Evolutionary conservation across 441 rosid species (phyloP), one percentile per base, ranked within the genome.

Genomic region (Croton setiger): DNA sequence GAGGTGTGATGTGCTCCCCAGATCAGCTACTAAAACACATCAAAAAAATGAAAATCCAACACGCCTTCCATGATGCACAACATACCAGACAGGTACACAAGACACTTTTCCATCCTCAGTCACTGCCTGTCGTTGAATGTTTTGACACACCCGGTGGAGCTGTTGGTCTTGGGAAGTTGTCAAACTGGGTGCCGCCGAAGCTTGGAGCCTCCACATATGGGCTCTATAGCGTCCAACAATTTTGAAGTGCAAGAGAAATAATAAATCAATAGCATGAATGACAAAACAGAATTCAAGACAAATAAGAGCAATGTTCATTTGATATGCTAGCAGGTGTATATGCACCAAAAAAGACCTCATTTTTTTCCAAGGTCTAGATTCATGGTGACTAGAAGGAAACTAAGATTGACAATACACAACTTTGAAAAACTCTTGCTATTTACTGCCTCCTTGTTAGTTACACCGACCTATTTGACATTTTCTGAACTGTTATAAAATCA

Each of bases 151-250:
- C 95, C 8, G 93, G 93, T 33, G 97, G 97, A 2, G 96, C 85
- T 0, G 87, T 83, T 20, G 96, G 96, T 75, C 70, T 74, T 17
- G 96, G 97, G 74, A 94, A 87, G 80, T 74, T 76, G 45, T 72
- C 78, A 60, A 71, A 73, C 36, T 74, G 74, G 35, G 77, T 69
- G 35, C 90, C 86, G 23, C 76, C 81, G 36, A 88, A 61, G 41
- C 76, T 76, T 3, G 89, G 90, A 70, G 88, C 84, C 79, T 91
- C 96, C 81, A 91, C 90, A 45, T 94, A 94, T 1, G 94, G 97
- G 68, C 89, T 88, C 90, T 91, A 58, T 51, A 71, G 78, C 67
- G 76, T 78, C 77, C 83, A 74, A 54, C 43, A 54, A 67, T 72
- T 43, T 48, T 52, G 21, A 17, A 33, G 52, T n/a, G 56, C 14